phyloP scores from a whole-genome alignment of 1,284 basidiomycete genomes.

The Cryptococcus wingfieldii region DNA sequence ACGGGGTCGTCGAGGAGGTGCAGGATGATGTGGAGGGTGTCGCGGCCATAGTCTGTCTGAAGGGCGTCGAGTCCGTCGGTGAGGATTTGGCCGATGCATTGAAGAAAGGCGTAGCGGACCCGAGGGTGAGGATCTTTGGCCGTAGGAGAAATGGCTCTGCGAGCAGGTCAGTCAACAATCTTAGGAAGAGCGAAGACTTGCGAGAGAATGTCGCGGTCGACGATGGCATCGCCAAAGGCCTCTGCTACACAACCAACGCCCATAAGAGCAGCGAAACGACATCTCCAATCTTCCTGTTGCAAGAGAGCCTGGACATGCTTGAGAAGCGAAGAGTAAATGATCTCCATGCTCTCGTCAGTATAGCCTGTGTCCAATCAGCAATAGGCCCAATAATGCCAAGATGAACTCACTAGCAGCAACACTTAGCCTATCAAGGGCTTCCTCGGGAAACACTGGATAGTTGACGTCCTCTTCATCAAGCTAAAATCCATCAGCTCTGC shows the following conservation, averaged over 20 bases:
- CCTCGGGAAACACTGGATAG: slow-evolving; percentile 70
- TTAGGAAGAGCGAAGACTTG: slow-evolving; percentile 1
- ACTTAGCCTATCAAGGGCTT: slow-evolving; percentile 68
- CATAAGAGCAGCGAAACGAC: slow-evolving; percentile 73
- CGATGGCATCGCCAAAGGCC: slow-evolving; percentile 25
- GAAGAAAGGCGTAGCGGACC: slow-evolving; percentile 76
- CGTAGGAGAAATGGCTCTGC: slow-evolving; percentile 69
- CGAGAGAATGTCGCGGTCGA: slow-evolving; percentile 15
- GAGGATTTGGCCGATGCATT: slow-evolving; percentile 79
- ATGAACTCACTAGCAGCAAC: slow-evolving; percentile 58
- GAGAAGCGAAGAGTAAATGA: too few relatives aligned
- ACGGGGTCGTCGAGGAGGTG: slow-evolving; percentile 70
- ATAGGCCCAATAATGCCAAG: neutral
- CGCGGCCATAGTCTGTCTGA: slow-evolving; percentile 24
- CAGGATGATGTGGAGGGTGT: slow-evolving; percentile 60
- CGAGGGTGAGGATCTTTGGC: slow-evolving; percentile 73
- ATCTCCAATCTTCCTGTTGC: slow-evolving; percentile 65
- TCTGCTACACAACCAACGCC: slow-evolving; percentile 32
- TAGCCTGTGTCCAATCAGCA: too few relatives aligned
- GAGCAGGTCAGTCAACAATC: slow-evolving; percentile 36
- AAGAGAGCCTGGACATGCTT: slow-evolving; percentile 74
- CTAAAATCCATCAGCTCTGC: slow-evolving; percentile 32
- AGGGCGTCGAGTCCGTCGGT: slow-evolving; percentile 59
- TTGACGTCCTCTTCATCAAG: slow-evolving; percentile 67
- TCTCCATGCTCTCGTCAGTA: too few relatives aligned